A percentile compares a stretch with the other conserved stretches of the same genome.
These are phyloP conservation scores for Cordia subcordata DNA, from an alignment of 257 asterid genomes.

Conservation along the genomic window DNA sequence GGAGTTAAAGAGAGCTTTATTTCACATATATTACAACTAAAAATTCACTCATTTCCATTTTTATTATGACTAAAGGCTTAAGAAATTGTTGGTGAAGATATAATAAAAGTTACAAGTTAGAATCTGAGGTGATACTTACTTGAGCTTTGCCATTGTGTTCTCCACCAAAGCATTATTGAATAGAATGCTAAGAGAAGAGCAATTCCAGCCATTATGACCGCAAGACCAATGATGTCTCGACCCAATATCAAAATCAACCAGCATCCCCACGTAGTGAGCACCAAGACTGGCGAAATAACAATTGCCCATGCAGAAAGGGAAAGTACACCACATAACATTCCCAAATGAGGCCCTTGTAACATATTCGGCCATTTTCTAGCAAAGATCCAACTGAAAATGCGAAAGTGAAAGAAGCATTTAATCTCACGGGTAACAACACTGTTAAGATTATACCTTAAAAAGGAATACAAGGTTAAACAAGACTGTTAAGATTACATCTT, in stretches of 20 bases:
- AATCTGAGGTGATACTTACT: conserved; percentile 49
- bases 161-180: conserved; percentile 99
- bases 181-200: conserved; percentile 93
- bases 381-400: conserved; percentile 87
- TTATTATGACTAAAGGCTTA: too few species aligned
- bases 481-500: too few species aligned
- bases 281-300: conserved; percentile 82
- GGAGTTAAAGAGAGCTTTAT: background rate
- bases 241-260: conserved; percentile 92
- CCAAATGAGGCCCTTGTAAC: conserved; percentile 85
- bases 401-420: conserved; percentile 19
- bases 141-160: conserved; percentile 99
- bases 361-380: conserved; percentile 95
- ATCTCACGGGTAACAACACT: conserved; percentile 1
- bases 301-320: conserved; percentile 74
- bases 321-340: conserved; percentile 71
- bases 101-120: background rate
- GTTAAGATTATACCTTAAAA: too few species aligned
- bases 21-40: background rate
- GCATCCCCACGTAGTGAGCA: conserved; percentile 87
- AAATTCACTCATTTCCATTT: too few species aligned
- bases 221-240: conserved; percentile 89
- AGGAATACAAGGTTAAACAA: too few species aligned
- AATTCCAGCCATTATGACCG: conserved; percentile 96
- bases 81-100: background rate